Conservation (phyloP, 306 rosid species). For the Geum urbanum region DNA sequence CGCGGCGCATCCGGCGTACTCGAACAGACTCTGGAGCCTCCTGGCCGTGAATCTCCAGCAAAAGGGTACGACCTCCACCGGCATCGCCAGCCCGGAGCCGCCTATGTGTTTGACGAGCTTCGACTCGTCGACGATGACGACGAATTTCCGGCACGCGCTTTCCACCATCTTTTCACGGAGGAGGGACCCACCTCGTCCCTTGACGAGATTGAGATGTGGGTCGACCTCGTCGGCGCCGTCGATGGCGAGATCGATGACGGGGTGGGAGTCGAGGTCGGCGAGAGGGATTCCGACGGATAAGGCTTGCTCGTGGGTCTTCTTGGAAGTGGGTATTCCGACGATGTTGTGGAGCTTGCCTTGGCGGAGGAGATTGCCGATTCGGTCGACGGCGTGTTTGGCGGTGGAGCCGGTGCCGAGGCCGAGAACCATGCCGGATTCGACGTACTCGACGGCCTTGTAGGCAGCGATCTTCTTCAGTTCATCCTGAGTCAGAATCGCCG, state of each 20-base stretch:
- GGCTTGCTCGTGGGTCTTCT: too few relatives aligned
- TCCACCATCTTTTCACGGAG: slow-evolving; percentile 86
- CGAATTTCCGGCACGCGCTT: slow-evolving; percentile 44
- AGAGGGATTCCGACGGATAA: too few relatives aligned
- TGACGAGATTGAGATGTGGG: slow-evolving; percentile 60
- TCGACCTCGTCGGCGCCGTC: slow-evolving; percentile 96
- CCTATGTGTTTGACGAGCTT: slow-evolving; percentile 60
- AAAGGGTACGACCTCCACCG: slow-evolving; percentile 64
- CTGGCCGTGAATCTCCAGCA: slow-evolving; percentile 65
- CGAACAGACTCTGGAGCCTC: slow-evolving; percentile 43
- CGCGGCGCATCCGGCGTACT: slow-evolving; percentile 53
- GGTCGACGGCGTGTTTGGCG: slow-evolving; percentile 66
- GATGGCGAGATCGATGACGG: slow-evolving; percentile 61
- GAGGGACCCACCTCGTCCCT: slow-evolving; percentile 83
- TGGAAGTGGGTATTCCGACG: slow-evolving; percentile 47
- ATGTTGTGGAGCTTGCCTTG: slow-evolving; percentile 63
- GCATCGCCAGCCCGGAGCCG: slow-evolving; percentile 74
- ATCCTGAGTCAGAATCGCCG: slow-evolving; percentile 59
- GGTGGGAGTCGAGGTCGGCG: slow-evolving; percentile 3
- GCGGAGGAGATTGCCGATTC: slow-evolving; percentile 78
- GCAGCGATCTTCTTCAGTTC: slow-evolving; percentile 84
- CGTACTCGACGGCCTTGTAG: slow-evolving; percentile 81
- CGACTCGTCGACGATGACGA: slow-evolving; percentile 42
- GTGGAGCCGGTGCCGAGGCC: slow-evolving; percentile 82
- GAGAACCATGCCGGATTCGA: slow-evolving; percentile 77